Evolutionary conservation across 108 stramenopile genomes (phyloP), one percentile per base, ranked within the genome.

Genomic region (Pseudonitzschia pungens): DNA sequence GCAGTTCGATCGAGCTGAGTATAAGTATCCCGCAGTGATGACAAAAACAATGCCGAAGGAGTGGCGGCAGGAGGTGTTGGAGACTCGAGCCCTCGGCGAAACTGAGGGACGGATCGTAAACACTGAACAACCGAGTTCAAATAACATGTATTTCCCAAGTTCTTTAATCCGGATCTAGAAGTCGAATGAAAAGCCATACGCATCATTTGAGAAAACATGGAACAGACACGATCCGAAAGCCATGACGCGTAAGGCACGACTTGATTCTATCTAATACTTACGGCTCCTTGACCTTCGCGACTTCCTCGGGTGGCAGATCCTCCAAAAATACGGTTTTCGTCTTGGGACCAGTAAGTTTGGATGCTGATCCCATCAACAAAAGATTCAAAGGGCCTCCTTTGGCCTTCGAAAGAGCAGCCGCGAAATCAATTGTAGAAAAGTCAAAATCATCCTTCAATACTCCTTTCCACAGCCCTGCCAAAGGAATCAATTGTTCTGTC

Each of bases 81-180:
- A 26, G 58, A 48, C 40, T 79, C 75, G 67, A 98, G 81, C 28
- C 84, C 91, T 27, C 87, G 59, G 27, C 99, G 91, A 36, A 99
- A 77, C 55, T 89, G 89, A 21, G 93, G 93, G 40, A 97, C 83
- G 32, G 82, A 79, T 12, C 97, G 92, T 31, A 99, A 84, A 77
- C 97, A 97, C 75, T 95, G 98, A 18, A 96, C 75, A n/a, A 98
- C 98, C 44, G 93, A 89, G 80, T 99, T 99, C 77, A 99, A 77
- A 77, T 99, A 99, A 77, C 99, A 99, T 4, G 98, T 99, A 81
- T 99, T 99, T 50, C 98, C 98, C 54, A 99, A 69, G 78, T 99
- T 99, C 71, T 86, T 82, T 43, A 99, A 83, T 40, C 99, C 99
- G 40, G 96, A 85, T 6, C 60, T 62, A 7, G 5, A 33, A 36